phyloP scores from a whole-genome alignment of 768 basidiomycete species.

The Artomyces pyxidatus region DNA sequence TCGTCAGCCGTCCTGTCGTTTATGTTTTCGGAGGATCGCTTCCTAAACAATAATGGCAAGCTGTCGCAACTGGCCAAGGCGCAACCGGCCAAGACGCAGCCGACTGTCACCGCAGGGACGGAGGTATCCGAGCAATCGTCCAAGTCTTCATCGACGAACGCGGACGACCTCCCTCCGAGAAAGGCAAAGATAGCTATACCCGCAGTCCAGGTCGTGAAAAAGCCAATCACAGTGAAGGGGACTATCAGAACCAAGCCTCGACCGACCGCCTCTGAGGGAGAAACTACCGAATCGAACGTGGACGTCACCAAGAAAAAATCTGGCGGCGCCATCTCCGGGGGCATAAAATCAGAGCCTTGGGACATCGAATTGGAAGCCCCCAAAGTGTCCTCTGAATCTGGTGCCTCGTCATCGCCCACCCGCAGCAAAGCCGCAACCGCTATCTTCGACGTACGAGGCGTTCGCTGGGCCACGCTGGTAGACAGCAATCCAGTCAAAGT shows the following conservation, averaged over 20 bases:
- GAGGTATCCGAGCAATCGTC: too few species aligned
- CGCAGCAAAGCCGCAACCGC: constrained; percentile 21
- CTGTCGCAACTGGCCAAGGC: too few species aligned
- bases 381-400: constrained; percentile 13
- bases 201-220: not conserved
- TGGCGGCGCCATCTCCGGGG: too few species aligned
- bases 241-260: not conserved
- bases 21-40: constrained; percentile 19
- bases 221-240: constrained; percentile 2
- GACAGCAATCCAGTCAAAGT: too few species aligned
- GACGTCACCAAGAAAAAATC: too few species aligned
- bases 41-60: too few species aligned
- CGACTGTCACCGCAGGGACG: too few species aligned
- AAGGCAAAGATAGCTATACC: not conserved
- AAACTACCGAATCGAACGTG: too few species aligned
- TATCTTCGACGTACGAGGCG: constrained; percentile 28
- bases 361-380: constrained; percentile 39
- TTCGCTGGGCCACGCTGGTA: constrained; percentile 19
- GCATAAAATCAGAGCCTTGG: constrained; percentile 40
- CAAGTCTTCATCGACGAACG: too few species aligned
- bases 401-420: not conserved
- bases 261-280: too few species aligned
- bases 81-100: too few species aligned
- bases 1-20: constrained; percentile 5
- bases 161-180: constrained; percentile 14